Evolutionary conservation across 2,329 filamentous ascomycete genomes (phyloP), one percentile per base, ranked within the genome.

Genomic region (Cladosporium sp.): DNA sequence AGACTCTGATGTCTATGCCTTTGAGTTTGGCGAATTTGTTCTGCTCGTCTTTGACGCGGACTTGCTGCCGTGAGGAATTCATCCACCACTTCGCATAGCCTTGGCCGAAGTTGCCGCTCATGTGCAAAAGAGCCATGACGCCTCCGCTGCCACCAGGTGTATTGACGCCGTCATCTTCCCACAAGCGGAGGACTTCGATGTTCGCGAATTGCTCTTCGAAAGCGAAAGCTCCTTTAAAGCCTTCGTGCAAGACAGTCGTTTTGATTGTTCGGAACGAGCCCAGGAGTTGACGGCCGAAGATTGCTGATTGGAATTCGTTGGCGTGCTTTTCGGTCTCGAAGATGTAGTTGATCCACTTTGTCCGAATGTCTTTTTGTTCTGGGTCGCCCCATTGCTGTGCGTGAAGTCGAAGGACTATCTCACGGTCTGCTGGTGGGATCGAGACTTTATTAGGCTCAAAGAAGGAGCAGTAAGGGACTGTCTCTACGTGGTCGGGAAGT

Each of bases 141-240:
- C 75, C 77, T 17, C 73, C 73, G 0, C 68, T 72, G 0, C 72
- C 73, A 11, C 68, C 67, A 3, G 67, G 64, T 1, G 65, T 69
- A 3, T 64, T 59, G 5, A 68, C 63, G 7, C 70, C 70, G 22
- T 75, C 72, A 47, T 80, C 76, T 61, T 77, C 72, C 77, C 77
- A 80, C 0, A 80, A 65, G 3, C 78, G 71, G 2, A 80, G 68
- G 37, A 76, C 76, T 60, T 80, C 78, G 60, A 79, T 75, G 19
- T 74, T 77, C 55, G 77, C 78, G 69, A 80, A 77, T 63, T 79
- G 77, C 62, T 79, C 76, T 55, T 78, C 74, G 58, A 78, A 77
- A 3, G 74, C 68, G 55, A 79, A 75, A 0, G 73, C 69, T 1
- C 73, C 71, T 19, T 70, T 67, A 17, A 78, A 51, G 5, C 77